These are phyloP conservation scores for Coemansia sp. DNA, from an alignment of 192 early-diverging fungal genomes.

Conservation along the genomic window DNA sequence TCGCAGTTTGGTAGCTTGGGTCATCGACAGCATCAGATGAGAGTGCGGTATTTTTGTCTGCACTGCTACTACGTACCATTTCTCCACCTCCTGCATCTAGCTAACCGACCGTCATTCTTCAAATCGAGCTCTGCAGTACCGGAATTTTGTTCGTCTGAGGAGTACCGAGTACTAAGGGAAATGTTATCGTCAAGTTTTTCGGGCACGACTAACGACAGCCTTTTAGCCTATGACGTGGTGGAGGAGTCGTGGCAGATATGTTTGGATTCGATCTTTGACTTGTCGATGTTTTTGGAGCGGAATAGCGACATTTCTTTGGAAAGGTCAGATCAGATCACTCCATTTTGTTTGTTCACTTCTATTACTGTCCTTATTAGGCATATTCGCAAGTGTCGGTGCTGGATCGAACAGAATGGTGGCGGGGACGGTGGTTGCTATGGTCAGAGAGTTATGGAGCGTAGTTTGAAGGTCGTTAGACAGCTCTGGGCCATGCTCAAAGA, in stretches of 20 bases:
- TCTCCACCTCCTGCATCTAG: conserved; percentile 32
- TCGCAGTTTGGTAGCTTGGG: conserved; percentile 26
- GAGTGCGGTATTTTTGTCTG: conserved; percentile 45
- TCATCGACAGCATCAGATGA: conserved; percentile 41
- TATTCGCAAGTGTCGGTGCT: conserved; percentile 39
- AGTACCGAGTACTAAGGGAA: conserved; percentile 36
- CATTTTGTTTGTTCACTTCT: conserved; percentile 41
- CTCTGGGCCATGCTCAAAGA: conserved; percentile 48
- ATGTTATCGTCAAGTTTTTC: conserved; percentile 35
- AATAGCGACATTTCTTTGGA: conserved; percentile 50
- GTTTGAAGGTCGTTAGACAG: conserved; percentile 15
- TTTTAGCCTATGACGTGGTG: conserved; percentile 38
- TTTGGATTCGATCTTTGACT: conserved; percentile 19
- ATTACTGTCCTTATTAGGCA: conserved; percentile 50
- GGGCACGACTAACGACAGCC: conserved; percentile 46
- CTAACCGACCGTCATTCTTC: conserved; percentile 51
- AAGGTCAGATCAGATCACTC: conserved; percentile 34
- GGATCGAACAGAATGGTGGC: neutral
- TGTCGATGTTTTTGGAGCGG: conserved; percentile 33
- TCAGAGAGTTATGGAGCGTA: neutral
- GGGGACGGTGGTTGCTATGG: neutral
- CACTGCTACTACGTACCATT: conserved; percentile 40
- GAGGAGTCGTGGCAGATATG: conserved; percentile 50
- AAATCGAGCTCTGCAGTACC: neutral
- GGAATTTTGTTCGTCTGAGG: conserved; percentile 11